Conservation (phyloP, 345 rosid species). For the Viola odorata region DNA sequence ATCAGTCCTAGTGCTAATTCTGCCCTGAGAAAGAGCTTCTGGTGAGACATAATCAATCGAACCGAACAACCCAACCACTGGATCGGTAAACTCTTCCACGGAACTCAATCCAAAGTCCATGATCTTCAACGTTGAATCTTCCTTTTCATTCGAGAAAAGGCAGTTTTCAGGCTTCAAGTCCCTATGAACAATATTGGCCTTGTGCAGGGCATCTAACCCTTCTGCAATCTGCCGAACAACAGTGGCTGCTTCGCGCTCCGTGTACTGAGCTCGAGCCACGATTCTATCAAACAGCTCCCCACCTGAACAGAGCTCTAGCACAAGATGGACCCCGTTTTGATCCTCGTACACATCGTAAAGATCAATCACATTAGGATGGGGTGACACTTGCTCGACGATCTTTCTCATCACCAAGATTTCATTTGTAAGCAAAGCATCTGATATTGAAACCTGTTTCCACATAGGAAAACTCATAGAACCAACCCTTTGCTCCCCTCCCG, state of each 20-base stretch:
- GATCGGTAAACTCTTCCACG: constrained; percentile 57
- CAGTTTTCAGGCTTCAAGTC: constrained; percentile 70
- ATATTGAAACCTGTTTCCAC: constrained; percentile 46
- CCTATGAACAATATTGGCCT: constrained; percentile 51
- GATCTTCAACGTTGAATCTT: constrained; percentile 59
- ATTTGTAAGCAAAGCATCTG: constrained; percentile 54
- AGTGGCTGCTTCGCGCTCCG: constrained; percentile 41
- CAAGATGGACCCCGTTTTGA: constrained; percentile 51
- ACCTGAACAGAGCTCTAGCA: constrained; percentile 57
- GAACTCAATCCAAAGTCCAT: constrained; percentile 72
- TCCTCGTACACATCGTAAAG: constrained; percentile 64
- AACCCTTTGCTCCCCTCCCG: constrained; percentile 10
- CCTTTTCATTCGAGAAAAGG: constrained; percentile 36
- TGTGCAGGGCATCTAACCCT: constrained; percentile 48
- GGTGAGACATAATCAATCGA: constrained; percentile 66
- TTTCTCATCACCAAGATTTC: constrained; percentile 62
- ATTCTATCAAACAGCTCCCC: constrained; percentile 59
- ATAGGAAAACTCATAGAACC: constrained; percentile 28
- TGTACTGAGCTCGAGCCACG: constrained; percentile 38
- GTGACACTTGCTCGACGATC: constrained; percentile 57
- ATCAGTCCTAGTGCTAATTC: constrained; percentile 43
- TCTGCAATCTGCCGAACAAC: constrained; percentile 50
- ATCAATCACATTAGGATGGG: constrained; percentile 53
- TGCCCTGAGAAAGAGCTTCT: constrained; percentile 58
- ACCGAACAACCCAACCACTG: constrained; percentile 62